These are phyloP conservation scores for Hypoxylon sp. DNA, from an alignment of 2,329 filamentous ascomycete genomes.

Conservation along the genomic window DNA sequence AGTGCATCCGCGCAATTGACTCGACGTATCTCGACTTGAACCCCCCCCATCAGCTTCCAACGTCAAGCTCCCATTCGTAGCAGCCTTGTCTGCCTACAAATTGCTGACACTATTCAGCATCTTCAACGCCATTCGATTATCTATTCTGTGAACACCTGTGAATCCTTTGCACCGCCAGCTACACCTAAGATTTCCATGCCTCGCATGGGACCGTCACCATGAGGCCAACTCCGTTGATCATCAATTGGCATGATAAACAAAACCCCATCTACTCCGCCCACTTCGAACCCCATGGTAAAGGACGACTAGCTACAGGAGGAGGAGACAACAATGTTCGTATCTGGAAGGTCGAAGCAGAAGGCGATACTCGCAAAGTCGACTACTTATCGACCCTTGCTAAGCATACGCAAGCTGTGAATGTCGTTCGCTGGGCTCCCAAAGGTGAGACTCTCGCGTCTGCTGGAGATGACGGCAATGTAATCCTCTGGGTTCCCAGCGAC, in stretches of 20 bases:
- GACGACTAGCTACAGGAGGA: conserved; percentile 91
- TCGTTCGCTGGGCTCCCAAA: conserved; percentile 95
- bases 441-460: conserved; percentile 95
- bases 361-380: conserved; percentile 88
- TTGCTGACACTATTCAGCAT: not conserved
- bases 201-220: conserved; percentile 68
- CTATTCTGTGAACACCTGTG: not conserved
- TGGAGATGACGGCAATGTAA: conserved; percentile 96
- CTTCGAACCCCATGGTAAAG: conserved; percentile 93
- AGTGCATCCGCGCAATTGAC: conserved; percentile 1
- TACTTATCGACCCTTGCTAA: conserved; percentile 93
- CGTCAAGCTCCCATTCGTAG: conserved; percentile 23
- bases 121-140: not conserved
- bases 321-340: conserved; percentile 96
- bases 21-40: conserved; percentile 20
- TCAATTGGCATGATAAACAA: conserved; percentile 99
- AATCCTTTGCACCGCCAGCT: conserved; percentile 13
- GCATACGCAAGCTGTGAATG: conserved; percentile 97
- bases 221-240: conserved; percentile 96
- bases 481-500: conserved; percentile 95
- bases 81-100: conserved; percentile 27
- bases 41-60: conserved; percentile 12
- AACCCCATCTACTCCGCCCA: conserved; percentile 97
- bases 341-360: conserved; percentile 89
- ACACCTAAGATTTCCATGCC: conserved; percentile 42